Conservation (phyloP, 2,329 filamentous ascomycete genomes). For the Penicillium sp. region DNA sequence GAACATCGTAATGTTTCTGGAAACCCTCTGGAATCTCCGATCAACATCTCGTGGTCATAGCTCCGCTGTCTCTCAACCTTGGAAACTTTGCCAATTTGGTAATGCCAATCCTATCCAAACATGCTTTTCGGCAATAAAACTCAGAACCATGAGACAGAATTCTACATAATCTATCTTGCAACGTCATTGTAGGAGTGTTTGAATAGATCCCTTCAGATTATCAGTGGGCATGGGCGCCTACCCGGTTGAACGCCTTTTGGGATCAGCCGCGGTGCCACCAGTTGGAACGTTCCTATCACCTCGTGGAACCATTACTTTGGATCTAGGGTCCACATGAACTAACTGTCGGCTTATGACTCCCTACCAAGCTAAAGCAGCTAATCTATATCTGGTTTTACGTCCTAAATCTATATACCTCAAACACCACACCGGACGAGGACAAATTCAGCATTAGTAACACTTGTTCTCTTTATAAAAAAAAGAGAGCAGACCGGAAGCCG, state of each 20-base stretch:
- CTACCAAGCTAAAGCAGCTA: background rate
- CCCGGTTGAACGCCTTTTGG: background rate
- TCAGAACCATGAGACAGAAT: background rate
- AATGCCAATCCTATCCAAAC: background rate
- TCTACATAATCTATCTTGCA: background rate
- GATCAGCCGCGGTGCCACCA: background rate
- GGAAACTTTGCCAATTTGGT: background rate
- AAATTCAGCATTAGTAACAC: no score
- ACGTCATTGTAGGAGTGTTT: background rate
- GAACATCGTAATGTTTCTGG: constrained; percentile 12
- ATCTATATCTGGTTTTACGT: no score
- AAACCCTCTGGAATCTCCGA: constrained; percentile 15
- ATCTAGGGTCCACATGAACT: background rate
- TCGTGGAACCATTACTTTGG: background rate
- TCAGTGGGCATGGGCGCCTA: background rate
- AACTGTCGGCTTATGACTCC: background rate
- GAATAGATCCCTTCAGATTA: background rate
- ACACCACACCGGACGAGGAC: no score
- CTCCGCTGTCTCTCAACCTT: constrained; percentile 8
- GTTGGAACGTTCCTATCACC: background rate
- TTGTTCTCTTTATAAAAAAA: no score
- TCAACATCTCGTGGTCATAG: constrained; percentile 17
- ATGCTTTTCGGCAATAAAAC: background rate
- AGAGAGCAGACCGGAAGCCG: no score
- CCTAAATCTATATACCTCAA: no score